Percentiles rank a stretch among this genome's conserved stretches.
These are phyloP conservation scores for Trichocomaceae sp. DNA, from an alignment of 2,329 filamentous ascomycete genomes.

Conservation along the genomic window DNA sequence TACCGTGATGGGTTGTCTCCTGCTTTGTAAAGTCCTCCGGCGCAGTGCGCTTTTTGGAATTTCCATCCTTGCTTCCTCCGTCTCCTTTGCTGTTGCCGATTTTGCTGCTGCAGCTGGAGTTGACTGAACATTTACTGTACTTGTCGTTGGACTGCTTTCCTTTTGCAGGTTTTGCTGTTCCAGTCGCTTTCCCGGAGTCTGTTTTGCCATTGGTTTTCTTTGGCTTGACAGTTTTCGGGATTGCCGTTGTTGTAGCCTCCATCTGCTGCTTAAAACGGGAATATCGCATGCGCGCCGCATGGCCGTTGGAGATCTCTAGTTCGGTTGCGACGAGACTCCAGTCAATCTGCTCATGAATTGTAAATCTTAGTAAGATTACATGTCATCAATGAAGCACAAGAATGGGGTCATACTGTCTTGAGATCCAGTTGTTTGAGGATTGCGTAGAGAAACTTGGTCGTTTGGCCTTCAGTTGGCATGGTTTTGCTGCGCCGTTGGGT, in stretches of 20 bases:
- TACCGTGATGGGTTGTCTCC: background rate
- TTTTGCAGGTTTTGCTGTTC: slow-evolving; percentile 13
- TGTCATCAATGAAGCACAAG: slow-evolving; percentile 3
- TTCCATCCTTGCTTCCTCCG: background rate
- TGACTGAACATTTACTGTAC: background rate
- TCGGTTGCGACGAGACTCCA: slow-evolving; percentile 47
- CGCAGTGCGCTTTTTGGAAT: slow-evolving; percentile 10
- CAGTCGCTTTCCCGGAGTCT: slow-evolving; percentile 17
- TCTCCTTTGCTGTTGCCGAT: background rate
- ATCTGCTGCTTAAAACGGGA: slow-evolving; percentile 49
- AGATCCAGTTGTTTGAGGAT: slow-evolving; percentile 52
- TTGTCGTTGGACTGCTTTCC: slow-evolving; percentile 10
- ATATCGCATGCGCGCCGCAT: slow-evolving; percentile 53
- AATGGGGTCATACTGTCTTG: slow-evolving; percentile 37
- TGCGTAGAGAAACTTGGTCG: slow-evolving; percentile 48
- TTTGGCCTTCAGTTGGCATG: slow-evolving; percentile 45
- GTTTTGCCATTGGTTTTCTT: slow-evolving; percentile 24
- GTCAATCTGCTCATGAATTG: slow-evolving; percentile 38
- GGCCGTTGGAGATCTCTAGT: slow-evolving; percentile 49
- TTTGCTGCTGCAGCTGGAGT: background rate
- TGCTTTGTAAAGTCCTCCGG: slow-evolving; percentile 11
- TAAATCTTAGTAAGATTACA: background rate
- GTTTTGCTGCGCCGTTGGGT: slow-evolving; percentile 35
- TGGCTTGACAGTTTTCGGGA: slow-evolving; percentile 13
- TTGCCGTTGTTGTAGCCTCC: slow-evolving; percentile 36